Evolutionary conservation across 2,329 filamentous ascomycete species (phyloP).

Genomic region (Colletotrichum higginsianum): DNA sequence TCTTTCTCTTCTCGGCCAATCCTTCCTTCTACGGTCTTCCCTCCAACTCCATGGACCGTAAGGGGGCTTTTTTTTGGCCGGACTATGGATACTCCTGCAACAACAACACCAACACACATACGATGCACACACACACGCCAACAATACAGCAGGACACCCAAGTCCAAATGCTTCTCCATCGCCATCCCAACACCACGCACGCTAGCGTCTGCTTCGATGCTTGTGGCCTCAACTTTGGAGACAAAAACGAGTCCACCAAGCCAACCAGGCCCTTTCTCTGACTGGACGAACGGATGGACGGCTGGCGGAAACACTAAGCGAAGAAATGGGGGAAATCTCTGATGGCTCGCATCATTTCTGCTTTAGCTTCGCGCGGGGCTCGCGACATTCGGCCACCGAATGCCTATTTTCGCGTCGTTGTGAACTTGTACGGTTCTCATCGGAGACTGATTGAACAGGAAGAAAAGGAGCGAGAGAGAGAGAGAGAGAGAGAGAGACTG

Average conservation of each 20-base stretch:
- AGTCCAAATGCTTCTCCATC: too few relatives aligned
- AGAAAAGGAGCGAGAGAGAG: too few relatives aligned
- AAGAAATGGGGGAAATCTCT: slow-evolving; percentile 16
- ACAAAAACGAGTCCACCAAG: neutral
- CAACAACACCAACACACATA: neutral
- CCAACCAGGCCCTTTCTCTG: slow-evolving; percentile 1
- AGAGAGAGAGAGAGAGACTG: too few relatives aligned
- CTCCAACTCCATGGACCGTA: slow-evolving; percentile 18
- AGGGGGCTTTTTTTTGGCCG: slow-evolving; percentile 17
- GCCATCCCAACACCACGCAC: too few relatives aligned
- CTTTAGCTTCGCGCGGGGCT: slow-evolving; percentile 22
- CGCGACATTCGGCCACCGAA: neutral
- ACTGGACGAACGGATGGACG: neutral
- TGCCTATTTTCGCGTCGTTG: slow-evolving; percentile 2
- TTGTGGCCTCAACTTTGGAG: neutral
- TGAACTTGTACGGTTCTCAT: neutral
- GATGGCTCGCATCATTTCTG: slow-evolving; percentile 4
- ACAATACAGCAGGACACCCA: too few relatives aligned
- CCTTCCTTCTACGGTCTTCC: slow-evolving; percentile 24
- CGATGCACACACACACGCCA: too few relatives aligned
- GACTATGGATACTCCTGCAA: neutral
- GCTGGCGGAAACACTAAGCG: slow-evolving; percentile 21
- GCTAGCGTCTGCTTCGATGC: neutral
- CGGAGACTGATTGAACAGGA: neutral
- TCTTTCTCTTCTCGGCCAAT: slow-evolving; percentile 35